Evolutionary conservation across 2,329 filamentous ascomycete species (phyloP).

Genomic region (Epicoccum nigrum): DNA sequence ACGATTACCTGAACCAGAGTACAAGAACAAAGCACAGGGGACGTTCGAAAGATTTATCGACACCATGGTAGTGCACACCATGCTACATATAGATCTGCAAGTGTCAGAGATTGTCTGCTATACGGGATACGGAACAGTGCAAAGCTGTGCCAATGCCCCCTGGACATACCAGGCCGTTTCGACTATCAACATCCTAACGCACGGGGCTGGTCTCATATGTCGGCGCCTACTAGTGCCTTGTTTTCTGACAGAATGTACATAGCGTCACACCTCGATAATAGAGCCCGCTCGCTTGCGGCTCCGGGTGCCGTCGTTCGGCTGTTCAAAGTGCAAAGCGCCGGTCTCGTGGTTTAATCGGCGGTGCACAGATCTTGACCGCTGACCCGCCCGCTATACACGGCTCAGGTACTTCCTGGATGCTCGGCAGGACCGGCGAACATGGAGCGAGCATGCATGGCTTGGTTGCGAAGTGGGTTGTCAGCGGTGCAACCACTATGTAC

Average conservation of each 20-base stretch:
- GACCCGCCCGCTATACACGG: not conserved
- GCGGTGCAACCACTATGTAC: constrained; percentile 2
- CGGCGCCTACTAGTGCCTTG: constrained; percentile 25
- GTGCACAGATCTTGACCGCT: not conserved
- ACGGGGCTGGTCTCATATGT: constrained; percentile 27
- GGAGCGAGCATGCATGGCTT: not conserved
- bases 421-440: not conserved
- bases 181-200: constrained; percentile 30
- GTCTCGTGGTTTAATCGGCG: not conserved
- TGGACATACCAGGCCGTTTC: constrained; percentile 24
- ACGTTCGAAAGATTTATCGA: constrained; percentile 18
- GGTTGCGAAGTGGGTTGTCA: not conserved
- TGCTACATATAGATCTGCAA: constrained; percentile 40
- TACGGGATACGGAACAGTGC: constrained; percentile 25
- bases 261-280: constrained; percentile 6
- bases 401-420: not conserved
- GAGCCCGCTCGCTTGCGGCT: not conserved
- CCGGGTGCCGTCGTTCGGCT: not conserved
- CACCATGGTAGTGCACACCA: constrained; percentile 14
- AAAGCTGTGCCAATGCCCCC: constrained; percentile 20
- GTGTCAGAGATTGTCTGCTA: constrained; percentile 23
- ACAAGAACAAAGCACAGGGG: constrained; percentile 10
- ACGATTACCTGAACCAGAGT: constrained; percentile 10
- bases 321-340: not conserved
- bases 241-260: constrained; percentile 17